Evolutionary conservation across 116 monocot genomes (phyloP).

Genomic region (Papilionanthe hybrid): DNA sequence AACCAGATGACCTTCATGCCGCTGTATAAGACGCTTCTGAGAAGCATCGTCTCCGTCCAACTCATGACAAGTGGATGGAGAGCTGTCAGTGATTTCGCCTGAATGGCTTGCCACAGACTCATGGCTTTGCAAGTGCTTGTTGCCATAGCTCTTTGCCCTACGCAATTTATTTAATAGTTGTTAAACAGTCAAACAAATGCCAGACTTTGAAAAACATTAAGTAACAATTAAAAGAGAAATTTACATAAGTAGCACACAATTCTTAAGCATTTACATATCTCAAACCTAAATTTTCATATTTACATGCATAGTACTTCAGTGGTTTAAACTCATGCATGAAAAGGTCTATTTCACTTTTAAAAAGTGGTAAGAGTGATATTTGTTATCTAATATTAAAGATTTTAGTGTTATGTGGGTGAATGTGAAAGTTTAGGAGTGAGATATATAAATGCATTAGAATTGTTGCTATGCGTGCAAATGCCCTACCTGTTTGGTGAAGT

Average conservation of each 20-base stretch:
- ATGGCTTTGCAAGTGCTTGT: constrained; percentile 21
- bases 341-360: too few relatives aligned
- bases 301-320: too few relatives aligned
- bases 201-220: background rate
- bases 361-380: too few relatives aligned
- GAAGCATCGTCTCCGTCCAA: background rate
- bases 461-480: background rate
- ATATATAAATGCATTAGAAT: too few relatives aligned
- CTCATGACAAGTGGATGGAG: background rate
- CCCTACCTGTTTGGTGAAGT: constrained; percentile 40
- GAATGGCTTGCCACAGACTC: constrained; percentile 20
- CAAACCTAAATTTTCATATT: too few relatives aligned
- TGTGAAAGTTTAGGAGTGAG: too few relatives aligned
- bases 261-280: too few relatives aligned
- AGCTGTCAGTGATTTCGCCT: background rate
- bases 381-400: too few relatives aligned
- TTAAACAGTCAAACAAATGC: background rate
- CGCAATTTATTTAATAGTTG: constrained; percentile 11
- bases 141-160: constrained; percentile 49
- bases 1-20: background rate
- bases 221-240: background rate
- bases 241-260: background rate
- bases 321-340: too few relatives aligned
- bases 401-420: too few relatives aligned
- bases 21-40: background rate